Conservation (phyloP, 495 filamentous ascomycete genomes). For the Talaromyces stipitatus region DNA sequence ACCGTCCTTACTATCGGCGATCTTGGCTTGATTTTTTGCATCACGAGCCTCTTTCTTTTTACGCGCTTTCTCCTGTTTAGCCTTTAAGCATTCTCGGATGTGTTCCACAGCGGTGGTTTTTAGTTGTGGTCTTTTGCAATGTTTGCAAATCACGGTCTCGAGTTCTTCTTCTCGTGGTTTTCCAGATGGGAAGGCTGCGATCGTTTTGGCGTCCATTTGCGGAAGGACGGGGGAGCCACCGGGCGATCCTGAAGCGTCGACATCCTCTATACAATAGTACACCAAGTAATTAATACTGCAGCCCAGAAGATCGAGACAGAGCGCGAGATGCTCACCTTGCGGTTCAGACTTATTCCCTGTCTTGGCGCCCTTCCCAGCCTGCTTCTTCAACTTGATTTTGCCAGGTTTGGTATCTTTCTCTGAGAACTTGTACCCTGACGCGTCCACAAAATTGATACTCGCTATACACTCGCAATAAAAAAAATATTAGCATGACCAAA, state of each 20-base stretch:
- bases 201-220: conserved; percentile 59
- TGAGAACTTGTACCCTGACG: conserved; percentile 41
- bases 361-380: conserved; percentile 48
- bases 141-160: conserved; percentile 68
- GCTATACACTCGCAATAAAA: not conserved
- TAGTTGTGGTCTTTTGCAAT: conserved; percentile 69
- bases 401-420: conserved; percentile 57
- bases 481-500: not conserved
- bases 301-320: not conserved
- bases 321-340: conserved; percentile 39
- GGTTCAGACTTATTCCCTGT: conserved; percentile 35
- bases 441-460: conserved; percentile 38
- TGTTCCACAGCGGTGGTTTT: conserved; percentile 56
- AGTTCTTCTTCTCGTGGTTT: conserved; percentile 62
- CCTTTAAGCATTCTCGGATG: conserved; percentile 59
- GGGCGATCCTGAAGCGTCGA: conserved; percentile 24
- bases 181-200: conserved; percentile 64
- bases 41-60: conserved; percentile 68
- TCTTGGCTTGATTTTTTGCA: conserved; percentile 53
- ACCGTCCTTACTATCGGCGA: conserved; percentile 50
- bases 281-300: not conserved
- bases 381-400: conserved; percentile 63
- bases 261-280: conserved; percentile 15
- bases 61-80: conserved; percentile 73
- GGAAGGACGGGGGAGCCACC: conserved; percentile 57